Evolutionary conservation across 1,284 basidiomycete genomes (phyloP).

Genomic region (Fereydounia khargensis): DNA sequence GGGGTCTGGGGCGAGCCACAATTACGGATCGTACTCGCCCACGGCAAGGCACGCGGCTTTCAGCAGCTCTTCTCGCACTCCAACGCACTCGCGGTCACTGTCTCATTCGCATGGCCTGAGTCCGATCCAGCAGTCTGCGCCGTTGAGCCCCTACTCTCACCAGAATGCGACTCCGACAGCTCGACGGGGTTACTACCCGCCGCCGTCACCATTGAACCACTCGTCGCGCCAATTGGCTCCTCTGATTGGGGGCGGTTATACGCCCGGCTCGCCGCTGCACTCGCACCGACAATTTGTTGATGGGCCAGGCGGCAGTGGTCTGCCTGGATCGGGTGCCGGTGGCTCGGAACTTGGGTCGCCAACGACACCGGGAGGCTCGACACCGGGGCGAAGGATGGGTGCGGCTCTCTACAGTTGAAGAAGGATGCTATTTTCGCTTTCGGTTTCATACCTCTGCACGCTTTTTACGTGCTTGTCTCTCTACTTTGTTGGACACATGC

Average conservation of each 20-base stretch:
- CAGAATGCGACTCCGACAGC: conserved; percentile 12
- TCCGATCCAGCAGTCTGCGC: conserved; percentile 7
- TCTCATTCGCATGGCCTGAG: conserved; percentile 17
- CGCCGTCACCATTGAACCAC: conserved; percentile 15
- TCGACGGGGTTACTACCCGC: conserved; percentile 13
- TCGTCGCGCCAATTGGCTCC: conserved; percentile 17
- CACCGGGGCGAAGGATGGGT: conserved; percentile 17
- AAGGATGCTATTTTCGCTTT: no score
- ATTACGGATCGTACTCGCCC: conserved; percentile 24
- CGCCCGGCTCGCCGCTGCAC: background rate
- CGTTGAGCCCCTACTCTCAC: conserved; percentile 22
- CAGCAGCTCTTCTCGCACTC: conserved; percentile 8
- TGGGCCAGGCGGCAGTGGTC: background rate
- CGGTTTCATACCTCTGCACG: no score
- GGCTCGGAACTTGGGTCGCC: background rate
- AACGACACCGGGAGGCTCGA: background rate
- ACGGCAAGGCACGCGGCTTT: conserved; percentile 4
- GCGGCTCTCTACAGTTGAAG: conserved; percentile 29
- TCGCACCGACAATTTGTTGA: background rate
- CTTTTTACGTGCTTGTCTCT: no score
- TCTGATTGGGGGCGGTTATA: background rate
- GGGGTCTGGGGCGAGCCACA: conserved; percentile 1
- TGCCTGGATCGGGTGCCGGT: background rate
- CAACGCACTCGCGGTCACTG: conserved; percentile 17
- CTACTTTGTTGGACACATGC: no score